These are phyloP conservation scores for Ramichloridium luteum DNA, from an alignment of 2,329 filamentous ascomycete genomes.

Conservation along the genomic window DNA sequence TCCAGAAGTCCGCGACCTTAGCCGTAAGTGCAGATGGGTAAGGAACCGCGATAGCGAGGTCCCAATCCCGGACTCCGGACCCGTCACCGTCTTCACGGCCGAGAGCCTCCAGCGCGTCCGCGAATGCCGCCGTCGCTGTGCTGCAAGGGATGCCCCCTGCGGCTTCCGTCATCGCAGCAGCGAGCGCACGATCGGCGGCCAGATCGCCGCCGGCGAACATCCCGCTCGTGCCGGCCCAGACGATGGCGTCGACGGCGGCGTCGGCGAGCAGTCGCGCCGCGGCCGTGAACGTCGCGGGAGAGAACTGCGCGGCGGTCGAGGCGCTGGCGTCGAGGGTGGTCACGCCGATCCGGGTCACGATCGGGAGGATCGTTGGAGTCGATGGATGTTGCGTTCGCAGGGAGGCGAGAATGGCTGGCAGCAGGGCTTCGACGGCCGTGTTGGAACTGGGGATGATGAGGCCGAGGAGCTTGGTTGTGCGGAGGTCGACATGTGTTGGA, in stretches of 20 bases:
- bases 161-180: conserved; percentile 9
- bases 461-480: conserved; percentile 21
- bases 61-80: too few relatives aligned
- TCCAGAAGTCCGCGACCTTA: conserved; percentile 12
- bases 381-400: conserved; percentile 22
- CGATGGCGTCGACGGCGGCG: conserved; percentile 19
- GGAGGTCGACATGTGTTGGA: conserved; percentile 9
- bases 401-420: conserved; percentile 25
- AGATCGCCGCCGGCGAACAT: conserved; percentile 20
- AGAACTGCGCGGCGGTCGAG: conserved; percentile 24
- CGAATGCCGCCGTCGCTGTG: conserved; percentile 15
- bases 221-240: conserved; percentile 24
- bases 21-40: conserved; percentile 10
- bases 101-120: conserved; percentile 11
- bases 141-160: conserved; percentile 11
- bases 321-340: conserved; percentile 28
- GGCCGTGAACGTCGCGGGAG: conserved; percentile 17
- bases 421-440: conserved; percentile 34
- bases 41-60: conserved; percentile 14
- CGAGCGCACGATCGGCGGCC: conserved; percentile 7
- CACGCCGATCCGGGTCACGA: conserved; percentile 29
- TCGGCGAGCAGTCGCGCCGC: conserved; percentile 23
- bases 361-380: conserved; percentile 22
- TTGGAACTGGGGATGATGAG: conserved; percentile 35
- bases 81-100: too few relatives aligned